Percentiles rank a stretch among this genome's conserved stretches.
Evolutionary conservation across 2,329 filamentous ascomycete species (phyloP).

Genomic region (Monilinia vaccinii-corymbosi): DNA sequence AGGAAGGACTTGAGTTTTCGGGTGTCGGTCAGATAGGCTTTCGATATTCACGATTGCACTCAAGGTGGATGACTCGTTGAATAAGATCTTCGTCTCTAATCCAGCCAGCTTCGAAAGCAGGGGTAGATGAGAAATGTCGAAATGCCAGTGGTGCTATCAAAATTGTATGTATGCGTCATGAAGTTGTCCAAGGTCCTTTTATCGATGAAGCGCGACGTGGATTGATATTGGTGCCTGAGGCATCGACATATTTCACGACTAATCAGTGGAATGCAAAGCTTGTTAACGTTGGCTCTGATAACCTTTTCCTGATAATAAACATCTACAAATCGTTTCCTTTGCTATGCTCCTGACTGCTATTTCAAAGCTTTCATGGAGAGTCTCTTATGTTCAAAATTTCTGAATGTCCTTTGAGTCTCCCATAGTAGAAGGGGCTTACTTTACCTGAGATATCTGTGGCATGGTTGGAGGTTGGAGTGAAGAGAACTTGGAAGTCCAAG

Average conservation of each 20-base stretch:
- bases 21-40: not conserved
- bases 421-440: not conserved
- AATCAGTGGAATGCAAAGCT: not conserved
- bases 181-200: not conserved
- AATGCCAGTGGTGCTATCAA: not conserved
- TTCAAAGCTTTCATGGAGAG: not conserved
- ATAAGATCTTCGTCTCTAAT: not conserved
- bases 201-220: conserved; percentile 2
- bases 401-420: not conserved
- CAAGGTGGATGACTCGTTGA: not conserved
- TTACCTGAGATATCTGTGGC: not conserved
- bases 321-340: no score
- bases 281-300: no score
- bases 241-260: fast-evolving
- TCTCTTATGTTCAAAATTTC: not conserved
- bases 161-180: not conserved
- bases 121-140: not conserved
- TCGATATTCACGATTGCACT: not conserved
- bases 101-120: not conserved
- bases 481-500: not conserved
- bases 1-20: not conserved
- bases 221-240: not conserved
- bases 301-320: no score
- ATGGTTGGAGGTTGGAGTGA: not conserved
- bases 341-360: not conserved